Base-by-base conservation (phyloP, 2,329 filamentous ascomycete genomes). In the Xylariales sp. region DNA sequence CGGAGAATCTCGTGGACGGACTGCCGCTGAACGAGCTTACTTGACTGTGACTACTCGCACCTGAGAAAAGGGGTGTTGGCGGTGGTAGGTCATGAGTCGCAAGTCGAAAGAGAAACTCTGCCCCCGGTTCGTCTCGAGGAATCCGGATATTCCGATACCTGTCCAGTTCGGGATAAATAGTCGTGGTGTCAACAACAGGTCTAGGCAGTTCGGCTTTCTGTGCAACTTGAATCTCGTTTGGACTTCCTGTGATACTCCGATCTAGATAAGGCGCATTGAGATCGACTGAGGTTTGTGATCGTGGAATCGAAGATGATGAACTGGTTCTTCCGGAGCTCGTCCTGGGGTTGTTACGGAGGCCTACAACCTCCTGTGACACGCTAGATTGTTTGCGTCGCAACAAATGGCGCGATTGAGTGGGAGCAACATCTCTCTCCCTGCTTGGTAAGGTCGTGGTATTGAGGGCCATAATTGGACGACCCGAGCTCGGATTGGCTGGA, bases 1-100 rank as follows among this genome's bases (percentile, higher is more conserved):
- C 85, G 2, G 84, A 87, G 53, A 85, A 88, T 46, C 82, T 72
- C 2, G 86, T 88, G 4, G 85, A 89, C 27, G 85, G 84, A 44
- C 84, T 88, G 18, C 71, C 78, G 46, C 84, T 88, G 40, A 81
- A 72, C 3, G 71, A 75, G 59, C 76, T 77, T 31, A 70, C 44
- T 46, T 75, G 70, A 47, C 63, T 66, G 44, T 65, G 58, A 38
- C 73, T 79, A 54, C 73, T 76, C 14, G 66, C 72, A 31, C 74
- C 74, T 0, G 78, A 81, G 39, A 83, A 80, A 6, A 78, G 64
- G n/a, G 82, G 81, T 5, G 80, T 82, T 7, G 80, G 80, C 5
- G 80, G 78, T n/a, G 81, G 78, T 5, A 84, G 66, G 51, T 84
- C 74, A 40, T 84, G 76, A 3, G 80, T 83, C 21, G 79, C 70